Base-by-base conservation (phyloP, 352 stramenopile species). In the Peronospora tabacina region DNA sequence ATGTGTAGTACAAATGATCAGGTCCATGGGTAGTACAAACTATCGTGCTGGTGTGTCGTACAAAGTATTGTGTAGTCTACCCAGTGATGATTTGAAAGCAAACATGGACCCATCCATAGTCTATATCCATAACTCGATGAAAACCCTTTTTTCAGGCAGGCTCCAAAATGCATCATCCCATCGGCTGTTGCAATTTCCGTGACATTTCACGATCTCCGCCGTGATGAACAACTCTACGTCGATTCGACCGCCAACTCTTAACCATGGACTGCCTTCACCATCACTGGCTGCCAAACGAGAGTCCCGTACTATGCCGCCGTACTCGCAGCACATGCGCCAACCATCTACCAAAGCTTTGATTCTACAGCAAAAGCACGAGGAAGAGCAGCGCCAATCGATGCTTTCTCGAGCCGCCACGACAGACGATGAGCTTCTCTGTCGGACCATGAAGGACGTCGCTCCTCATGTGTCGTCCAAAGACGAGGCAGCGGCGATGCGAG, bases 271-370 rank as follows among this genome's bases (percentile, higher is more conserved):
- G 7, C 43, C 53, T 7, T 38, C n/a, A 22, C 34, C 46, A 12
- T 39, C 51, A 5, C 9, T 10, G 28, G 12, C 12, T 8, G 3
- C 32, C 28, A 64, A 63, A 28, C 34, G 44, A 2, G n/a, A 13
- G 8, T 50, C 49, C 29, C 39, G 45, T 16, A 20, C 39, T 15
- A 39, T 44, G 17, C 32, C 40, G 15, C 32, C 37, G 26, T 41
- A 52, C 36, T 47, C 52, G 40, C 66, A 60, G 9, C 43, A 53
- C 3, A 48, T 57, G 36, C 60, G 54, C 13, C 58, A 63, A n/a
- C 69, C 66, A 41, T 80, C 69, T 15, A 69, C 52, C 39, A 80
- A 80, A 39, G 70, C 69, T 36, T 57, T 76, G 58, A 80, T 80
- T 32, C 49, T 80, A 29, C 60, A 73, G 44, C 62, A 70, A 26